Conservation (phyloP, 2,329 filamentous ascomycete genomes). For the Myriosclerotinia curreyana region DNA sequence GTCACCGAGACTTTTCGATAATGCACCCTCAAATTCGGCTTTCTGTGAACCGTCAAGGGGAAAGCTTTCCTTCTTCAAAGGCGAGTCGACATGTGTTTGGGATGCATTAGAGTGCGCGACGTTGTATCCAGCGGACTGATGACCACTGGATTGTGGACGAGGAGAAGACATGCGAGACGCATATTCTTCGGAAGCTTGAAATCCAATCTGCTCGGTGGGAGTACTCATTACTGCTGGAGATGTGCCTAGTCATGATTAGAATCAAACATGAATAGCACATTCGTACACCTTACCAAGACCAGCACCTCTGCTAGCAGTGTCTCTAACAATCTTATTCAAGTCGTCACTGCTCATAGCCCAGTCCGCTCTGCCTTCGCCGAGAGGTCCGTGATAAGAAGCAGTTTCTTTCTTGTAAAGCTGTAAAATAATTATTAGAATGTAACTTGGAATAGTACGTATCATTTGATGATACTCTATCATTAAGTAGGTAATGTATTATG, state of each 20-base stretch:
- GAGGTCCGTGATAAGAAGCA: constrained; percentile 46
- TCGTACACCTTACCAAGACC: constrained; percentile 48
- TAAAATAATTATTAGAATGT: constrained; percentile 13
- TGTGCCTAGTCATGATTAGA: constrained; percentile 53
- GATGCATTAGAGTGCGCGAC: constrained; percentile 45
- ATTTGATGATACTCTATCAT: background rate
- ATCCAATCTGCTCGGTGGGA: constrained; percentile 87
- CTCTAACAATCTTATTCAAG: constrained; percentile 82
- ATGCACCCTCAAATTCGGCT: constrained; percentile 38
- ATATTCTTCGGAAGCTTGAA: constrained; percentile 82
- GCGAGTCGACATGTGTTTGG: constrained; percentile 43
- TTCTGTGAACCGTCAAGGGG: constrained; percentile 37
- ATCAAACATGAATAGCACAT: constrained; percentile 27
- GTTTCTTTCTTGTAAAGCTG: constrained; percentile 66
- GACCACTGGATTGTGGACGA: constrained; percentile 45
- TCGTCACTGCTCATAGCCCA: constrained; percentile 88
- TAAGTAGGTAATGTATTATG: background rate
- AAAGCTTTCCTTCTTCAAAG: constrained; percentile 47
- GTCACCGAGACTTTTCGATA: constrained; percentile 41
- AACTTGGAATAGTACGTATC: background rate
- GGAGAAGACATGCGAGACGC: constrained; percentile 73
- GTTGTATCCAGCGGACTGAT: constrained; percentile 34
- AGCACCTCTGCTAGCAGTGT: constrained; percentile 56
- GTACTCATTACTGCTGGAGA: constrained; percentile 64
- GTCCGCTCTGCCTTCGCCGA: constrained; percentile 56